Evolutionary conservation across 2,329 filamentous ascomycete genomes (phyloP), one percentile per base, ranked within the genome.

Genomic region (Gremmenia infestans): DNA sequence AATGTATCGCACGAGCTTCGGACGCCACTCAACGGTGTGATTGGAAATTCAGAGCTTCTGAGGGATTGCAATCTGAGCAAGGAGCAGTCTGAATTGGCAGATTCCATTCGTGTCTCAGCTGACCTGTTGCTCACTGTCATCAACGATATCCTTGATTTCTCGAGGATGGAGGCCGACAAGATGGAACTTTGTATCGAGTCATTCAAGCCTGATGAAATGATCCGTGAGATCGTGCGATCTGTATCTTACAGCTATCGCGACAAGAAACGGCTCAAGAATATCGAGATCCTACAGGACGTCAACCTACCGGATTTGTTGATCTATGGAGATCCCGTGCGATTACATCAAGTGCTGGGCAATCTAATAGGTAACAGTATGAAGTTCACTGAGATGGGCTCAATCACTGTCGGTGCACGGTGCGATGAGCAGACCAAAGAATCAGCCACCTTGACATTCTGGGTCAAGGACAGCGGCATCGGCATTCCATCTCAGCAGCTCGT

Each of bases 61-160:
- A 79, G 89, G 48, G 90, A 94, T 67, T 92, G 88, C 65, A 76
- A 81, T 22, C 76, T 95, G 52, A 85, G 88, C 61, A 81, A 78
- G 56, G 89, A 95, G 60, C 89, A 95, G 70, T 79, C 85, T 35
- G 90, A 95, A 63, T 94, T 91, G 78, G 88, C 89, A 4, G 90
- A 95, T 67, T 93, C 90, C 15, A 94, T 95, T 53, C 84, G 90
- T 50, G 81, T 92, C 35, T 95, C 89, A 49, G 91, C 90, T 0
- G 91, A 97, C 68, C 84, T 94, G 15, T 75, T 97, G 14, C 77
- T 97, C 25, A 94, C 91, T 0, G 90, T 97, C 48, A 97, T 97
- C 74, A 97, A 97, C 68, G 93, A 97, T 68, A 96, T 97, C 52
- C 78, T 97, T 4, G 93, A 97, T 72, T 95, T 96, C 69, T 96